phyloP scores from a whole-genome alignment of 495 filamentous ascomycete species.

The Aspergillus sclerotiicarbonarius region DNA sequence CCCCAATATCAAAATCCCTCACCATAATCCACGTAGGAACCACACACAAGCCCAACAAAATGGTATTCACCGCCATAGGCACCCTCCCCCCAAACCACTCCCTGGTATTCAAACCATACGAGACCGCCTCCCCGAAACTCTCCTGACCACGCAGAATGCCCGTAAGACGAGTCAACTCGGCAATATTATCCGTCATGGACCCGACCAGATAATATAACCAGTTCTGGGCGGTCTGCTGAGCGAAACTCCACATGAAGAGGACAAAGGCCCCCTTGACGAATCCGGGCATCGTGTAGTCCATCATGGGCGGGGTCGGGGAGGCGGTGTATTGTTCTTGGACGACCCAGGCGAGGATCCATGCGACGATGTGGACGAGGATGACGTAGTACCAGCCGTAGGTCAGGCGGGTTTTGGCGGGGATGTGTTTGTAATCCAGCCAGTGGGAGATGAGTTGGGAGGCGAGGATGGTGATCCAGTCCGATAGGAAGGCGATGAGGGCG shows the following conservation, averaged over 20 bases:
- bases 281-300: constrained; percentile 44
- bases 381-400: constrained; percentile 44
- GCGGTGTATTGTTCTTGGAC: constrained; percentile 47
- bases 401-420: constrained; percentile 39
- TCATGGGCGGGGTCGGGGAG: constrained; percentile 31
- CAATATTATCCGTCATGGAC: constrained; percentile 53
- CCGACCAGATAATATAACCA: constrained; percentile 60
- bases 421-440: constrained; percentile 40
- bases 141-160: constrained; percentile 60
- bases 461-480: constrained; percentile 31
- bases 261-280: constrained; percentile 48
- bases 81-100: constrained; percentile 49
- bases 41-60: constrained; percentile 38
- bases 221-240: constrained; percentile 47
- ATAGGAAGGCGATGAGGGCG: constrained; percentile 35
- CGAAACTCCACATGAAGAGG: constrained; percentile 46
- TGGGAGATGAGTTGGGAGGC: constrained; percentile 39
- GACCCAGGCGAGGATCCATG: constrained; percentile 51
- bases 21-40: background rate
- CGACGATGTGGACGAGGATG: constrained; percentile 37
- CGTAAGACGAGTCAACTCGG: constrained; percentile 56
- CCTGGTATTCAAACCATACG: constrained; percentile 52
- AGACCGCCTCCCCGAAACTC: constrained; percentile 60
- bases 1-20: background rate
- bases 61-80: constrained; percentile 49